phyloP scores from a whole-genome alignment of 352 stramenopile species.

The Globisporangium viniferum region DNA sequence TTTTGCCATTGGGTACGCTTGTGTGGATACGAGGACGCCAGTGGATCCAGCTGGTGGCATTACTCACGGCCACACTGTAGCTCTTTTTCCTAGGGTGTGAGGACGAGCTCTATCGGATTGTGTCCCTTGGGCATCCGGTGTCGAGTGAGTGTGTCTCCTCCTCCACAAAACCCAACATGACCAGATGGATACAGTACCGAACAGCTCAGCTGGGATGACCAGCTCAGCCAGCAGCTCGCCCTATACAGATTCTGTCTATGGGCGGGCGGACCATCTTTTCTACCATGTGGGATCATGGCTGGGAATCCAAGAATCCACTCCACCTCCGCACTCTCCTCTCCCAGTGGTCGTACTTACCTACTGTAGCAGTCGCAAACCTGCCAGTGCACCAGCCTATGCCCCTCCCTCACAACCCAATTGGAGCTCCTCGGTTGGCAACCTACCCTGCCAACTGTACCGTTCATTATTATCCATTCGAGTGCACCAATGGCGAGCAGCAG shows the following conservation, averaged over 20 bases:
- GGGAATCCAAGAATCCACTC: constrained; percentile 2
- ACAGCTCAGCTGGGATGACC: constrained; percentile 5
- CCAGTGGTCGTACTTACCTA: neutral
- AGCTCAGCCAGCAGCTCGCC: neutral
- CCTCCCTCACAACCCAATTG: constrained; percentile 7
- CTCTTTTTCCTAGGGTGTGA: neutral
- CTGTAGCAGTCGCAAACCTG: neutral
- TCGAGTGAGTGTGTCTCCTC: neutral
- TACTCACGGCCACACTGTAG: neutral
- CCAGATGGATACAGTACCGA: constrained; percentile 3
- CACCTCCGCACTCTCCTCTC: neutral
- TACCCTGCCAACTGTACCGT: too few relatives aligned
- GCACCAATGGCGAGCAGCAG: neutral
- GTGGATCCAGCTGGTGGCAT: neutral
- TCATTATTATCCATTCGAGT: neutral
- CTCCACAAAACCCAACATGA: neutral
- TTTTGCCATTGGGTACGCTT: neutral
- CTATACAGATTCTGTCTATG: neutral
- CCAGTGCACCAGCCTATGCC: neutral
- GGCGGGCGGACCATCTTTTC: neutral
- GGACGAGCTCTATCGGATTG: neutral
- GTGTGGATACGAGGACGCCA: neutral
- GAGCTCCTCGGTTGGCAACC: neutral
- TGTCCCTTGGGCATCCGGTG: neutral
- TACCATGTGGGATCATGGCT: neutral